Evolutionary conservation across 441 rosid genomes (phyloP).

Genomic region (Gossypium davidsonii): DNA sequence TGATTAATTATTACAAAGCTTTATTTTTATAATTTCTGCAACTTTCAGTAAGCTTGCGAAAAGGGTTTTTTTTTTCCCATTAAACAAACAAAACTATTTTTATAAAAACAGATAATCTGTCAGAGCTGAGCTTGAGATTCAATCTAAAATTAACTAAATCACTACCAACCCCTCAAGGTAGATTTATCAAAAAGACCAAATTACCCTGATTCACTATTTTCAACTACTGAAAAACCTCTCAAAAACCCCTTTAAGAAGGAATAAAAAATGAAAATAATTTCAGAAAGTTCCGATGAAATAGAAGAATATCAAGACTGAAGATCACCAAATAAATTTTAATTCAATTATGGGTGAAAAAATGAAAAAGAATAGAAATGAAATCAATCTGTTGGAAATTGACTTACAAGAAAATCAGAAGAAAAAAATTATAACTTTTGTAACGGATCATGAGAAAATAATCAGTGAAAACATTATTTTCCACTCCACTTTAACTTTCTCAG

Average conservation of each 20-base stretch:
- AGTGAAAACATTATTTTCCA: background rate
- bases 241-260: constrained; percentile 14
- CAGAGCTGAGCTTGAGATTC: constrained; percentile 7
- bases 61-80: background rate
- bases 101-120: background rate
- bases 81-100: background rate
- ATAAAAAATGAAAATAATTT: constrained; percentile 1
- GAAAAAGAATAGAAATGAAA: background rate
- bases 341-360: background rate
- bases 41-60: background rate
- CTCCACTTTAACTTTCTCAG: constrained; percentile 24
- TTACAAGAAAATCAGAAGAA: constrained; percentile 1
- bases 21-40: constrained; percentile 1
- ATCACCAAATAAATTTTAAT: background rate
- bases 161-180: background rate
- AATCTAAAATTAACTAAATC: constrained; percentile 1
- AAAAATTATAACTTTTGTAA: background rate
- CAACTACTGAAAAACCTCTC: constrained; percentile 17
- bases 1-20: background rate
- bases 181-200: constrained; percentile 16
- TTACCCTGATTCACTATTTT: constrained; percentile 20
- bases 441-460: background rate
- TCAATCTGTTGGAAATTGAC: background rate
- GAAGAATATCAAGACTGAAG: background rate
- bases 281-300: background rate